A percentile compares a stretch with the other conserved stretches of the same genome.
phyloP scores from a whole-genome alignment of 495 filamentous ascomycete genomes.

The Aspergillus panamensis region DNA sequence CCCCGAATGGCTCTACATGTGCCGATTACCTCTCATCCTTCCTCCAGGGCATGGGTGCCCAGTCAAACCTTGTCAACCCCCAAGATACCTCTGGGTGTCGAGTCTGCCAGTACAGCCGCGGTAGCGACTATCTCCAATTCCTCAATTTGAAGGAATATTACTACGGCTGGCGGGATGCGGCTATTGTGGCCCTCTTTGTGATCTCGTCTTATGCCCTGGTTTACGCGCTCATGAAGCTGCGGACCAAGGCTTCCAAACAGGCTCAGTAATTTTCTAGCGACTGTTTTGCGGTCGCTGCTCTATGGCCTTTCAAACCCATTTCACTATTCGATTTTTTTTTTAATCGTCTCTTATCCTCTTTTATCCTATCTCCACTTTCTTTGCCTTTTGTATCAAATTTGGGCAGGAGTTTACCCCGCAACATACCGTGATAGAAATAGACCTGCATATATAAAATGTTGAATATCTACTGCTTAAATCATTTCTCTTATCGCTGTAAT shows the following conservation, averaged over 20 bases:
- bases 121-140: constrained; percentile 37
- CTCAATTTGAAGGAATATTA: constrained; percentile 43
- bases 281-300: too few species aligned
- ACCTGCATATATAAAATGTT: neutral
- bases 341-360: neutral
- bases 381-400: neutral
- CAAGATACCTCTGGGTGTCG: constrained; percentile 51
- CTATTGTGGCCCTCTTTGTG: constrained; percentile 43
- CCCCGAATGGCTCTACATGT: constrained; percentile 48
- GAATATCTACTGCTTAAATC: neutral
- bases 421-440: neutral
- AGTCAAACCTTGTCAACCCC: constrained; percentile 51
- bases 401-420: neutral
- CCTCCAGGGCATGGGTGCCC: constrained; percentile 44
- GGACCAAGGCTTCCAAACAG: constrained; percentile 27
- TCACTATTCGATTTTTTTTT: neutral
- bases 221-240: constrained; percentile 47
- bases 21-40: constrained; percentile 54
- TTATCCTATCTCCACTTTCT: neutral
- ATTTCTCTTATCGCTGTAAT: neutral
- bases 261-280: constrained; percentile 14
- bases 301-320: too few species aligned
- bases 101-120: constrained; percentile 52
- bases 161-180: constrained; percentile 44
- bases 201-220: constrained; percentile 47